Conservation (phyloP, 352 stramenopile genomes). For the Peronospora farinosa region DNA sequence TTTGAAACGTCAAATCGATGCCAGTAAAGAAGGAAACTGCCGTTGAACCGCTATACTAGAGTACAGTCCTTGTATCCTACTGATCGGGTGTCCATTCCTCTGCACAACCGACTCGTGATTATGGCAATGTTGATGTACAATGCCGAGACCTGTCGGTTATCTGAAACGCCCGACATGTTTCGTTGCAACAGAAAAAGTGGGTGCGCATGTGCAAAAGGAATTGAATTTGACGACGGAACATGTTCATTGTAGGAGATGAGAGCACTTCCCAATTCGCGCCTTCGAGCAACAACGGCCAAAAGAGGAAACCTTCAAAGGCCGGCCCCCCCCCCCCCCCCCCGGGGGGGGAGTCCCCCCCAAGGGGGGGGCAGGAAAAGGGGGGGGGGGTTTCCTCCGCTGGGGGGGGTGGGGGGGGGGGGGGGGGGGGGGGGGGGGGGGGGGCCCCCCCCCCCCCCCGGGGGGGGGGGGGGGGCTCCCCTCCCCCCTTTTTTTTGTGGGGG, state of each 20-base stretch:
- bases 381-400: no score
- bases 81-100: constrained; percentile 29
- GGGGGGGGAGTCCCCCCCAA: no score
- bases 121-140: constrained; percentile 58
- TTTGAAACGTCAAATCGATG: constrained; percentile 66
- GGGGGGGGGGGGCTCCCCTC: no score
- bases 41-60: constrained; percentile 68
- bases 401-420: no score
- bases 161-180: constrained; percentile 56
- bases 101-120: constrained; percentile 58
- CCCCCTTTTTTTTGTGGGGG: no score
- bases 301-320: no score
- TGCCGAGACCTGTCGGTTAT: constrained; percentile 46
- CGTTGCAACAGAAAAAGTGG: constrained; percentile 52
- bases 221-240: constrained; percentile 2
- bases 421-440: no score
- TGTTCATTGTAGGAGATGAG: constrained; percentile 28
- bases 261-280: no score
- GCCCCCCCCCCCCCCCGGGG: no score
- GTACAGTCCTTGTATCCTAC: constrained; percentile 44
- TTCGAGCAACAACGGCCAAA: no score
- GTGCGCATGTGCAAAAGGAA: constrained; percentile 1
- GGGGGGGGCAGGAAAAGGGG: no score
- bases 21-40: constrained; percentile 22
- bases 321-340: no score